These are phyloP conservation scores for Pichia sp. DNA, from an alignment of 1,139 yeast species.

Conservation along the genomic window DNA sequence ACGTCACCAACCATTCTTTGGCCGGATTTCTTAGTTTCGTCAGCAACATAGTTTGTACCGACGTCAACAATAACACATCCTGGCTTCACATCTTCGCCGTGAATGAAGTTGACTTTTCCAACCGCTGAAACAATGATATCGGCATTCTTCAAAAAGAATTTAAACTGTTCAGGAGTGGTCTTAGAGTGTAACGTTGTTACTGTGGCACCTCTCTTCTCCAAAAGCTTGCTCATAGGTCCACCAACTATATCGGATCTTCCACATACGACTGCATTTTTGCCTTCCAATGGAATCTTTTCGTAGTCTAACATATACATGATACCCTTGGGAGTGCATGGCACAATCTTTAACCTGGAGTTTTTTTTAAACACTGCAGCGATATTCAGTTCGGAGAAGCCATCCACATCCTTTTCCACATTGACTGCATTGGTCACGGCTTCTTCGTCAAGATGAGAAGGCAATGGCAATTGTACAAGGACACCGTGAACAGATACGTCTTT, in stretches of 20 bases:
- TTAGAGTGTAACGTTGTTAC: slow-evolving; percentile 75
- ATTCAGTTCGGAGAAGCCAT: slow-evolving; percentile 72
- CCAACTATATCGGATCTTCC: slow-evolving; percentile 85
- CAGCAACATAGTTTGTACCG: slow-evolving; percentile 72
- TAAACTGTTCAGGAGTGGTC: slow-evolving; percentile 57
- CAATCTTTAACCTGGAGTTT: slow-evolving; percentile 65
- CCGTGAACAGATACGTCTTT: slow-evolving; percentile 66
- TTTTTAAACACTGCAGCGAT: slow-evolving; percentile 73
- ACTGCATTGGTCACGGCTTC: slow-evolving; percentile 66
- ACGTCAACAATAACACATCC: slow-evolving; percentile 74
- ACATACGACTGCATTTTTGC: slow-evolving; percentile 71
- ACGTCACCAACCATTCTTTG: slow-evolving; percentile 73
- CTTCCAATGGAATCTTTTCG: slow-evolving; percentile 54
- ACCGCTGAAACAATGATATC: slow-evolving; percentile 77
- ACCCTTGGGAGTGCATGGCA: slow-evolving; percentile 81
- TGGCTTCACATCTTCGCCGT: slow-evolving; percentile 67
- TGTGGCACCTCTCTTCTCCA: slow-evolving; percentile 69
- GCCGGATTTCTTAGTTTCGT: slow-evolving; percentile 59
- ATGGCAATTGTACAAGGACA: slow-evolving; percentile 65
- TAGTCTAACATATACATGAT: slow-evolving; percentile 63
- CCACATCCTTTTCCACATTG: slow-evolving; percentile 66
- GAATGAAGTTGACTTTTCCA: slow-evolving; percentile 65
- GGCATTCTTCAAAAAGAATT: slow-evolving; percentile 49
- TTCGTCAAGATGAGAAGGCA: slow-evolving; percentile 68
- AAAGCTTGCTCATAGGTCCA: slow-evolving; percentile 69